Evolutionary conservation across 768 basidiomycete genomes (phyloP), one percentile per base, ranked within the genome.

Genomic region (Goffeauzyma gilvescens): DNA sequence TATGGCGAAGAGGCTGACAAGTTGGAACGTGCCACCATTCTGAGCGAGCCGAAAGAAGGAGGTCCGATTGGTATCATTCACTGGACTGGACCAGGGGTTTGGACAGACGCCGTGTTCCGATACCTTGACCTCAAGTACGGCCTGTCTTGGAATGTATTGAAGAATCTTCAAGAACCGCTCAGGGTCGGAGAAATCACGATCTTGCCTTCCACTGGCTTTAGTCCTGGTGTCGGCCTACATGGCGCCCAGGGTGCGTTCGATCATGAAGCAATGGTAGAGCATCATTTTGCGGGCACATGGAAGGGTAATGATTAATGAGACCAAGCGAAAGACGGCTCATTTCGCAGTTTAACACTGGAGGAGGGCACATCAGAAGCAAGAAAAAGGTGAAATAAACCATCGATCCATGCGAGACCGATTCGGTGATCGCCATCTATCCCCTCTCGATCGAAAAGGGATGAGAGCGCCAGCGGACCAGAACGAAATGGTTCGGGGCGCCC

Each of bases 1-100:
- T 38, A 48, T 30, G 41, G 45, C 22, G 49, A 55, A 8, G 50
- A 51, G 21, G 52, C 49, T 23, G 40, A 48, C 25, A 33, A 21
- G 6, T 32, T 60, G 37, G 41, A 39, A 6, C 39, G 42, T 13
- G 49, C 53, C 1, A 41, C 38, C 12, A 52, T 63, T 8, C 31
- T 58, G 35, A 44, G 42, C 15, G 59, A 60, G 27, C 53, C 59
- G 2, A 51, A 48, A 12, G 48, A 47, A 10, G 63, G 62, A 1
- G 61, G 58, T 12, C 55, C 57, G 12, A 48, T 59, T n/a, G 59
- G 64, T 5, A 62, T 70, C 4, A 66, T 70, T 59, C 62, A 61
- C 36, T 64, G 65, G 60, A 70, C 68, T 0, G 69, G 69, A 27
- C 64, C 65, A 18, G 66, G 53, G 2, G 52, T 60, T 6, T 60